Percentiles rank a stretch among this genome's conserved stretches.
Evolutionary conservation across 768 basidiomycete species (phyloP).

Genomic region (Paxillus involutus): DNA sequence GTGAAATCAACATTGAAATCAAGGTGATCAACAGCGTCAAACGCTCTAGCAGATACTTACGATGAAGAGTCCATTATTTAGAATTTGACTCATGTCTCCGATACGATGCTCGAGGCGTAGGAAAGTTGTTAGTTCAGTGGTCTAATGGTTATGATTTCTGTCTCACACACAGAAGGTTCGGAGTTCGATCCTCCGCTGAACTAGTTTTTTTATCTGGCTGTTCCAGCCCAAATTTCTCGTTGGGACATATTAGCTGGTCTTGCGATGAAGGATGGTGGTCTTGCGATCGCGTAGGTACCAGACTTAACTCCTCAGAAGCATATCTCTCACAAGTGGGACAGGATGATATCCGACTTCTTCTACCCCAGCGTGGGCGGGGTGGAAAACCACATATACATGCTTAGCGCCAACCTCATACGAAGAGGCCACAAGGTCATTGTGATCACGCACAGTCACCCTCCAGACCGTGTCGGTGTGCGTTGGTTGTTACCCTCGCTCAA

Average conservation of each 20-base stretch:
- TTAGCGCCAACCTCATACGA: constrained; percentile 77
- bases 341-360: constrained; percentile 98
- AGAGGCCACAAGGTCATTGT: constrained; percentile 93
- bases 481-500: constrained; percentile 88
- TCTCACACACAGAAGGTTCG: constrained; percentile 39
- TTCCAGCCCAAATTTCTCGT: background rate
- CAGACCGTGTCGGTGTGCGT: constrained; percentile 83
- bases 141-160: constrained; percentile 40
- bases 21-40: too few species aligned
- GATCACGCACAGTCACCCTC: constrained; percentile 89
- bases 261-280: constrained; percentile 25
- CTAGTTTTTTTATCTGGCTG: constrained; percentile 18
- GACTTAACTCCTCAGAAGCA: background rate
- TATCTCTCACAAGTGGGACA: constrained; percentile 28
- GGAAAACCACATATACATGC: constrained; percentile 94
- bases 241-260: too few species aligned
- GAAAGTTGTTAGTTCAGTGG: constrained; percentile 28
- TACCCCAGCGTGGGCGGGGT: constrained; percentile 93
- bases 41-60: too few species aligned
- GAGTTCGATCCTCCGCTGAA: constrained; percentile 38
- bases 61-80: too few species aligned
- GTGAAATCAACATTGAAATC: too few species aligned
- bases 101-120: too few species aligned
- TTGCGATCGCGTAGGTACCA: constrained; percentile 30
- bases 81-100: too few species aligned